Evolutionary conservation across 768 basidiomycete genomes (phyloP).

Genomic region (Suillus occidentalis): DNA sequence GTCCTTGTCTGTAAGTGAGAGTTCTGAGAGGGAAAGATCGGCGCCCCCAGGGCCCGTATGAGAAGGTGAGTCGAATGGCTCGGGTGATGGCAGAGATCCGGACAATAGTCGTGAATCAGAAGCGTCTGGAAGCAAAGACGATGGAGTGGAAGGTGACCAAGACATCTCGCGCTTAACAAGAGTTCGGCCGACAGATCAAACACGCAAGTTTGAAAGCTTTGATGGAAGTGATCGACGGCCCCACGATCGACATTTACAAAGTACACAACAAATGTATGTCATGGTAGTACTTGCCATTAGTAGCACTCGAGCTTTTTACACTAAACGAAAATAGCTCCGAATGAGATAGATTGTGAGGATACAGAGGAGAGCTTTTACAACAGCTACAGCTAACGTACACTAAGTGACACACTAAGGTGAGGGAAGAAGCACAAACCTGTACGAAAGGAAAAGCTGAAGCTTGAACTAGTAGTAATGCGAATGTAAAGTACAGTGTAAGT

Average conservation of each 20-base stretch:
- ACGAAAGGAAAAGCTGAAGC: not conserved
- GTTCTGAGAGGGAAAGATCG: slow-evolving; percentile 59
- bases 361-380: not conserved
- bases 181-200: not conserved
- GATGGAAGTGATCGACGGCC: not conserved
- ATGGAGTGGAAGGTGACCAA: slow-evolving; percentile 33
- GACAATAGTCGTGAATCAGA: slow-evolving; percentile 46
- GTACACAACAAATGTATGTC: not conserved
- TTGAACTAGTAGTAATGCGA: not conserved
- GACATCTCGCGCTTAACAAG: slow-evolving; percentile 17
- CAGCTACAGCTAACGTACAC: not conserved
- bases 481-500: not conserved
- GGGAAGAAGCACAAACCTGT: not conserved
- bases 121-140: slow-evolving; percentile 26
- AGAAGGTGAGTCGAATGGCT: slow-evolving; percentile 30
- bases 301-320: not conserved
- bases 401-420: not conserved
- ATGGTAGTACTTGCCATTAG: not conserved
- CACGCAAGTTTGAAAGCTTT: not conserved
- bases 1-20: slow-evolving; percentile 43
- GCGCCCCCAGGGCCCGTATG: slow-evolving; percentile 44
- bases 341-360: not conserved
- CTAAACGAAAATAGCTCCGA: not conserved
- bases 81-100: slow-evolving; percentile 42
- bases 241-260: not conserved